Conservation (phyloP, 2,329 filamentous ascomycete species). For the Sordariomycetes sp. region DNA sequence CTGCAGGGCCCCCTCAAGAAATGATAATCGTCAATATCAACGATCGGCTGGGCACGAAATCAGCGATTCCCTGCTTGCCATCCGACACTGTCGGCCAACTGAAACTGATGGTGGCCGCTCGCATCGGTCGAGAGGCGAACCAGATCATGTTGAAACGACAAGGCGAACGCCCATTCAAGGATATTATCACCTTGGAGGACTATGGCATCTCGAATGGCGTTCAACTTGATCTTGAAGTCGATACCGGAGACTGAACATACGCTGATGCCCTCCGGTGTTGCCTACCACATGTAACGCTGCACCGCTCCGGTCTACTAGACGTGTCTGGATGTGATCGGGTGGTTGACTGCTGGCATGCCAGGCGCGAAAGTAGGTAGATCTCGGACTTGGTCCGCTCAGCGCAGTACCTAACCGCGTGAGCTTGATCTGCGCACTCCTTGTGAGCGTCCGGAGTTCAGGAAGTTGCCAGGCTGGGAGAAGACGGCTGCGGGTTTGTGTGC, state of each 20-base stretch:
- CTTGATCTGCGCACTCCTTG: too few species aligned
- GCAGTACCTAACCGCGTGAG: too few species aligned
- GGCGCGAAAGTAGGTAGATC: too few species aligned
- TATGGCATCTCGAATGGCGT: constrained; percentile 94
- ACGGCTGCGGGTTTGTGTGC: too few species aligned
- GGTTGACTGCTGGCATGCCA: too few species aligned
- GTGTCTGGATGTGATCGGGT: too few species aligned
- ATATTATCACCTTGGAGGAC: constrained; percentile 77
- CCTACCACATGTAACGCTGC: too few species aligned
- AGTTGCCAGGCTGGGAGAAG: too few species aligned
- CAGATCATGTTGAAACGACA: constrained; percentile 90
- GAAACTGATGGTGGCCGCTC: constrained; percentile 83
- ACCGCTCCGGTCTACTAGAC: too few species aligned
- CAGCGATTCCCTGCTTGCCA: constrained; percentile 80
- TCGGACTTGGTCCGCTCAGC: too few species aligned
- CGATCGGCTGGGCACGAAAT: constrained; percentile 92
- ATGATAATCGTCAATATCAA: constrained; percentile 96
- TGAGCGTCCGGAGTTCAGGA: too few species aligned
- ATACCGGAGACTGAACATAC: constrained; percentile 49
- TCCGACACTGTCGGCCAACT: constrained; percentile 78
- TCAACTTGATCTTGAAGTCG: constrained; percentile 53
- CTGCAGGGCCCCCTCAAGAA: constrained; percentile 45
- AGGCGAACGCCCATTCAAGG: constrained; percentile 89
- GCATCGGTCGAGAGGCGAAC: constrained; percentile 80
- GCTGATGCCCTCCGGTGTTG: too few species aligned